A percentile compares a stretch with the other conserved stretches of the same genome.
Evolutionary conservation across 2,329 filamentous ascomycete genomes (phyloP).

Genomic region (Chrysoporthe deuterocubensis): DNA sequence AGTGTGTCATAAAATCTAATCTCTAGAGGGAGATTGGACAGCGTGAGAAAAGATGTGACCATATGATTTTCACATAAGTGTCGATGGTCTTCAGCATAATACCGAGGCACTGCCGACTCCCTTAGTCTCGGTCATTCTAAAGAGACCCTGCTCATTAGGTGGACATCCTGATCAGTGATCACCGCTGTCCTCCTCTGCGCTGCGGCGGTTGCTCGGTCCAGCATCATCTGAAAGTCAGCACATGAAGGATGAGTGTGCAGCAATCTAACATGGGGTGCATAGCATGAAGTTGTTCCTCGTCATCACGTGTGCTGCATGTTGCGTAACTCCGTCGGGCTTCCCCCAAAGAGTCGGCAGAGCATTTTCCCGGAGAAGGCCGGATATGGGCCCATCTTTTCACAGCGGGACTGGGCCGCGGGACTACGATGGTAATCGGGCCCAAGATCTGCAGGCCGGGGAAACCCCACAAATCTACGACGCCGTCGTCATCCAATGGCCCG

Average conservation of each 20-base stretch:
- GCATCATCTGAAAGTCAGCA: background rate
- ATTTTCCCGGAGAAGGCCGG: conserved; percentile 4
- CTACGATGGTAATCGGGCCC: conserved; percentile 2
- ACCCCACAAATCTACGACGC: background rate
- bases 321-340: background rate
- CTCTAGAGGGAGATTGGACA: too few relatives aligned
- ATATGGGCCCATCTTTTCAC: conserved; percentile 1
- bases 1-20: background rate
- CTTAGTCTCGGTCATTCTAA: background rate
- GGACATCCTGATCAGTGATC: background rate
- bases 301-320: conserved; percentile 1
- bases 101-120: background rate
- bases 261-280: background rate
- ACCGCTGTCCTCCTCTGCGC: background rate
- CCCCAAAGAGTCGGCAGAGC: conserved; percentile 2
- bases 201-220: background rate
- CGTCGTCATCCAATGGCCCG: conserved; percentile 9
- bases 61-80: background rate
- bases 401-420: background rate
- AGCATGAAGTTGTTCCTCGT: background rate
- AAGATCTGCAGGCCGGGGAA: conserved; percentile 18
- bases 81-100: background rate
- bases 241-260: background rate
- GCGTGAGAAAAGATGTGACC: too few relatives aligned
- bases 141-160: background rate